Base-by-base conservation (phyloP, 805 yeast genomes). In the Ogataea degrootiae region DNA sequence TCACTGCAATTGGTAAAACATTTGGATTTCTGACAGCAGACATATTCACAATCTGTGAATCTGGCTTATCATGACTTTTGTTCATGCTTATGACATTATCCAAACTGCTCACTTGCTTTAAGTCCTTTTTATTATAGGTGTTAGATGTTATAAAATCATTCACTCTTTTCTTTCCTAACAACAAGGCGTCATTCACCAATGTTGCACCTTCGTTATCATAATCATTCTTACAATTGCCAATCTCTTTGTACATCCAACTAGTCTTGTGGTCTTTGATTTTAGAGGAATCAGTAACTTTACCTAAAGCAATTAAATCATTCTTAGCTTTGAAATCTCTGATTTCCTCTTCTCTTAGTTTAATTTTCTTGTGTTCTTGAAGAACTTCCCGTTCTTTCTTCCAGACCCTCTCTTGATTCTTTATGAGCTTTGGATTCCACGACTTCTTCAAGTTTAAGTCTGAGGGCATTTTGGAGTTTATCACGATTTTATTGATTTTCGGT, bases 341-440 rank as follows among this genome's bases (percentile, higher is more conserved):
- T 63, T 88, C 96, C 45, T 74, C 71, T 51, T 80, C 80, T 31
- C 85, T 68, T 56, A 83, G 83, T 50, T 80, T 75, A 34, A 83
- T 79, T 58, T 77, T 76, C 54, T 77, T 77, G 42, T 83, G 76
- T 58, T 87, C 95, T n/a, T 77, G 76, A 6, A 88, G 68, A 8
- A 85, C 82, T 37, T 83, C 83, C 60, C 87, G 90, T 60, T 94
- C 97, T 45, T 72, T 74, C 54, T 81, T 75, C 92, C 96, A 85
- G 34, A 92, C 91, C 59, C 83, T 86, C 54, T 83, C 83, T 67
- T 84, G 89, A 72, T 92, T 92, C 63, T 85, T 87, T 61, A 87
- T 71, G 43, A 88, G 73, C 41, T 85, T 91, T 2, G 99, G 97
- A 65, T 92, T 89, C 99, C 98, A 92, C 51, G 98, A 92, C 64